phyloP scores from a whole-genome alignment of 371 early-diverging fungal species.

The Entomophthora muscae region DNA sequence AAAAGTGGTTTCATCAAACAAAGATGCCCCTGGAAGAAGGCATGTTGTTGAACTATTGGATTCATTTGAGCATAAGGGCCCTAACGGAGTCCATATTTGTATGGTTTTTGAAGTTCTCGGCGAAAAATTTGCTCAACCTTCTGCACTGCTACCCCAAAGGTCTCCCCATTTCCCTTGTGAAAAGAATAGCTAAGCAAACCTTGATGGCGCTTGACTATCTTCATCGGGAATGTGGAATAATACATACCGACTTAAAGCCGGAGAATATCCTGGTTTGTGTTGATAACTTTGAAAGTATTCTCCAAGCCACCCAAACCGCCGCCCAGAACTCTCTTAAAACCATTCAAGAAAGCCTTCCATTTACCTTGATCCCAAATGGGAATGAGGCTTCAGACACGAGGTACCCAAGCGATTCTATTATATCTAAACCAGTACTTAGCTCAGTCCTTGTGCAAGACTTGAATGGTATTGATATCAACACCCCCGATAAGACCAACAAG shows the following conservation, averaged over 20 bases:
- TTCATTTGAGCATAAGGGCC: conserved; percentile 73
- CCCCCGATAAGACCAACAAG: neutral
- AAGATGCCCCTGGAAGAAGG: conserved; percentile 29
- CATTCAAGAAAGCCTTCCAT: neutral
- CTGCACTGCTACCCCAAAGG: conserved; percentile 66
- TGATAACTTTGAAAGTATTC: conserved; percentile 42
- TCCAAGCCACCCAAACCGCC: conserved; percentile 14
- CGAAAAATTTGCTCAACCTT: conserved; percentile 75
- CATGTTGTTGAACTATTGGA: conserved; percentile 73
- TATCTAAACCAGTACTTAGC: no score
- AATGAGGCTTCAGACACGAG: conserved; percentile 11
- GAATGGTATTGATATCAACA: neutral
- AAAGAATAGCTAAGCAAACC: conserved; percentile 71
- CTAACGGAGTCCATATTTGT: conserved; percentile 82
- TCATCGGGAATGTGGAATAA: conserved; percentile 91
- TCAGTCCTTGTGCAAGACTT: neutral
- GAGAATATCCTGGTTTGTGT: conserved; percentile 87
- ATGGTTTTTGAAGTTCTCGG: conserved; percentile 97
- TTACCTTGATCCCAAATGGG: neutral
- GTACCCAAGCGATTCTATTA: conserved; percentile 4
- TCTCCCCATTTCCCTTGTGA: conserved; percentile 67
- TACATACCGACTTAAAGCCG: conserved; percentile 97
- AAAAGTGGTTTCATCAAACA: conserved; percentile 48
- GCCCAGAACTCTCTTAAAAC: neutral
- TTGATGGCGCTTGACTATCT: conserved; percentile 82